A percentile compares a stretch with the other conserved stretches of the same genome.
Evolutionary conservation across 331 rosid genomes (phyloP).

Genomic region (Stylosanthes scabra): DNA sequence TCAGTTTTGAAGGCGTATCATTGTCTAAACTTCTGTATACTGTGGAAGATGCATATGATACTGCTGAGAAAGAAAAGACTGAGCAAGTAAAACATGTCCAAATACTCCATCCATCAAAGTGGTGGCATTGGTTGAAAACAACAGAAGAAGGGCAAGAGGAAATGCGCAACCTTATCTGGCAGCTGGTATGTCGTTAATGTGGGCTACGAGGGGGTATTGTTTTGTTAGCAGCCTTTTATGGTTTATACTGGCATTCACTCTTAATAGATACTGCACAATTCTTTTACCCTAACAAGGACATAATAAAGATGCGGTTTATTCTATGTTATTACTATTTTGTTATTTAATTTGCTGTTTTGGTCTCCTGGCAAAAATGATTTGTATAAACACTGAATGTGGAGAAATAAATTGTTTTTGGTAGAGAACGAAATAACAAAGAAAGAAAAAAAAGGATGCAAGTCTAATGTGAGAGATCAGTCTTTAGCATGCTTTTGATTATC

Average conservation of each 20-base stretch:
- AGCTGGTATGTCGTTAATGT: constrained; percentile 69
- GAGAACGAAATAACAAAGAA: constrained; percentile 3
- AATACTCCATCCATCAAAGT: constrained; percentile 81
- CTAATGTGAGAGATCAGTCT: constrained; percentile 10
- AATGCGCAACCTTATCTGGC: constrained; percentile 88
- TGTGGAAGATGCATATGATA: constrained; percentile 56
- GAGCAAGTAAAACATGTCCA: constrained; percentile 63
- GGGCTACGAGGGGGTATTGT: constrained; percentile 14
- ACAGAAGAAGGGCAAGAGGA: constrained; percentile 89
- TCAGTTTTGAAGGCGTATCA: constrained; percentile 80
- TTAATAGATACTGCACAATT: constrained; percentile 9
- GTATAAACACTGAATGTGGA: neutral
- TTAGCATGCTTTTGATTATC: neutral
- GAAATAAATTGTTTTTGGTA: constrained; percentile 12
- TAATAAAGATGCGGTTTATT: neutral
- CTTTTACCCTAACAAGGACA: constrained; percentile 22
- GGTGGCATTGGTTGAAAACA: constrained; percentile 99
- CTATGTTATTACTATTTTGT: neutral
- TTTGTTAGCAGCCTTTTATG: constrained; percentile 19
- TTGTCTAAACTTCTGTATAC: constrained; percentile 84
- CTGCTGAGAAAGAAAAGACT: constrained; percentile 51
- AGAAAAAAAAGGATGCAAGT: constrained; percentile 1
- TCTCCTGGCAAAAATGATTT: neutral
- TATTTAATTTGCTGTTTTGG: constrained; percentile 1
- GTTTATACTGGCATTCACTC: constrained; percentile 17